Base-by-base conservation (phyloP, 108 stramenopile species). In the Cylindrotheca closterium region DNA sequence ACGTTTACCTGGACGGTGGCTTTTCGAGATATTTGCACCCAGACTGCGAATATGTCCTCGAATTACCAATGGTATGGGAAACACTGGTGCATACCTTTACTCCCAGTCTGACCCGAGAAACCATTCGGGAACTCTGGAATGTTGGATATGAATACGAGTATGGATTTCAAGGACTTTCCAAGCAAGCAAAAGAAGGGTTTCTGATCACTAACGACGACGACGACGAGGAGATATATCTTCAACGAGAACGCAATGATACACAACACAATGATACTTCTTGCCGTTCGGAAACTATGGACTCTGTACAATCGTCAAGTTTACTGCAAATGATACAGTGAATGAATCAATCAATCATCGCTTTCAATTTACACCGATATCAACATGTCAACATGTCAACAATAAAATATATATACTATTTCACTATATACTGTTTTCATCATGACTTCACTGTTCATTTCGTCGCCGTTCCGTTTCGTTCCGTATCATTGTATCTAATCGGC, bases 51-150 rank as follows among this genome's bases (percentile, higher is more conserved):
- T 34, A 46, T 51, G 21, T 19, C 0, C 49, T 60, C 25, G 28
- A 58, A 21, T 26, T 70, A 18, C 69, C 69, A 42, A 1, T 60
- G 32, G 45, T 60, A 25, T 60, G 53, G 53, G 60, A 70, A 42
- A 70, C 69, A n/a, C 34, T 70, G 34, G 26, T 70, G 10, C 69
- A 70, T 30, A 55, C 58, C 42, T 70, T 70, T 42, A 70, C 47
- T 26, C 69, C 69, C n/a, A 50, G 60, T 8, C 58, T 70, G 4
- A 37, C 58, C 1, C 25, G 48, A 2, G 62, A 56, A 8, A 60
- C 52, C 28, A 62, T 62, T 17, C 27, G 47, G 22, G 18, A 49
- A 21, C 60, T 71, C 1, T 71, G 70, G 0, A 19, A 45, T 5
- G 30, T 22, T 3, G 70, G 70, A 1, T 30, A 71, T 23, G 24